Percentiles rank a stretch among this genome's conserved stretches.
Conservation (phyloP, 2,329 filamentous ascomycete species). For the Trichothecium sympodiale region DNA sequence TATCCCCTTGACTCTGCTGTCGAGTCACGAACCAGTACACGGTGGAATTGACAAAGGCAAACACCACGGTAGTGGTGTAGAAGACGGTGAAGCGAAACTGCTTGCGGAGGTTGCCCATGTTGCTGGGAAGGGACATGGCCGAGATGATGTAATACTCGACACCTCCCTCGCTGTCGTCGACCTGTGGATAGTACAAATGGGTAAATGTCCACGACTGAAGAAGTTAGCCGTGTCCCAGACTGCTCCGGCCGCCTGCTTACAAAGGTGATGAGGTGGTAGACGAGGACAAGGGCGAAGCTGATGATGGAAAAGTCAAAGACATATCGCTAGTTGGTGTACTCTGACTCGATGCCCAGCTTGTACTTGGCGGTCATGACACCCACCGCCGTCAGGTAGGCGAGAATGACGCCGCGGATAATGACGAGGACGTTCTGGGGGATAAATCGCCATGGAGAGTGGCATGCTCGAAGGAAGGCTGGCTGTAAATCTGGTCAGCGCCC, state of each 20-base stretch:
- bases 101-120: constrained; percentile 27
- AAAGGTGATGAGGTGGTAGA: constrained; percentile 34
- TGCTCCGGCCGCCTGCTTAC: constrained; percentile 22
- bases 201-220: constrained; percentile 39
- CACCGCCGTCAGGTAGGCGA: constrained; percentile 31
- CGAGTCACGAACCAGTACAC: constrained; percentile 36
- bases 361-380: constrained; percentile 31
- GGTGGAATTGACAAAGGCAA: constrained; percentile 36
- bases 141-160: constrained; percentile 25
- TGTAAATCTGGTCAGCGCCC: constrained; percentile 14
- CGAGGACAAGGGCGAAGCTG: constrained; percentile 27
- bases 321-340: constrained; percentile 27
- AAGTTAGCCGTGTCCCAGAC: neutral
- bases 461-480: constrained; percentile 39
- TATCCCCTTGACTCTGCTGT: constrained; percentile 13
- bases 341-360: constrained; percentile 29
- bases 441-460: constrained; percentile 38
- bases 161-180: constrained; percentile 22
- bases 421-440: constrained; percentile 35
- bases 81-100: constrained; percentile 39
- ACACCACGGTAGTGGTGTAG: constrained; percentile 34
- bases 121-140: constrained; percentile 32
- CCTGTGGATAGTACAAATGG: constrained; percentile 35
- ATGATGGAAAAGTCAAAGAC: constrained; percentile 39
- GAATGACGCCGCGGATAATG: constrained; percentile 27